A percentile compares a stretch with the other conserved stretches of the same genome.
Conservation (phyloP, 176 grass and related monocot species). For the Triticum monococcum region DNA sequence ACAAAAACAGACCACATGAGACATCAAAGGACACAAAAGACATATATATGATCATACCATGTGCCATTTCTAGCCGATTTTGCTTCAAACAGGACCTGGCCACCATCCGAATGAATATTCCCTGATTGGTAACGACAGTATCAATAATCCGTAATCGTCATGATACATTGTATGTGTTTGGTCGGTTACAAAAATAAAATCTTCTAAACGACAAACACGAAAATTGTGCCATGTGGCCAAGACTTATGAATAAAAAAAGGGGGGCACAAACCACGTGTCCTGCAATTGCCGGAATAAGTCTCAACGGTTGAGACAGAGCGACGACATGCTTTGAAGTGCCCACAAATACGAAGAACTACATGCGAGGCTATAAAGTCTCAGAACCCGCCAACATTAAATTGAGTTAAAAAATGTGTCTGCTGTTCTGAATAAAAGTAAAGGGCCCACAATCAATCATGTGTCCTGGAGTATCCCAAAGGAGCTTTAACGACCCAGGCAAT, state of each 20-base stretch:
- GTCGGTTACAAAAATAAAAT: background rate
- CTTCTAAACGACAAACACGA: background rate
- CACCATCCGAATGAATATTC: constrained; percentile 42
- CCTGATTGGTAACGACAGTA: constrained; percentile 29
- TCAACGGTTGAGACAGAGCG: background rate
- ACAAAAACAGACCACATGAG: background rate
- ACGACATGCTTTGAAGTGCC: background rate
- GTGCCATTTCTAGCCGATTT: constrained; percentile 77
- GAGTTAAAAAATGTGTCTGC: no score
- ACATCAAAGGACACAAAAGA: background rate
- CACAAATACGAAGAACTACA: no score
- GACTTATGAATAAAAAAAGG: background rate
- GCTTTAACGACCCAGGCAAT: no score
- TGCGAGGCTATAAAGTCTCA: no score
- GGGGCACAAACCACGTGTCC: background rate
- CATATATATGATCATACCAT: constrained; percentile 44
- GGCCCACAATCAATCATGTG: no score
- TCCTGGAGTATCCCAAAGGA: no score
- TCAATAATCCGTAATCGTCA: background rate
- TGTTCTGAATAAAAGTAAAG: no score
- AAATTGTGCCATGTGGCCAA: background rate
- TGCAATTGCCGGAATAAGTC: background rate
- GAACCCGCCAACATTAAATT: no score
- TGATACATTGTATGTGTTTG: background rate
- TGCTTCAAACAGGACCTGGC: constrained; percentile 64